A percentile compares a stretch with the other conserved stretches of the same genome.
Conservation (phyloP, 257 asterid genomes). For the Galeopsis tetrahit region DNA sequence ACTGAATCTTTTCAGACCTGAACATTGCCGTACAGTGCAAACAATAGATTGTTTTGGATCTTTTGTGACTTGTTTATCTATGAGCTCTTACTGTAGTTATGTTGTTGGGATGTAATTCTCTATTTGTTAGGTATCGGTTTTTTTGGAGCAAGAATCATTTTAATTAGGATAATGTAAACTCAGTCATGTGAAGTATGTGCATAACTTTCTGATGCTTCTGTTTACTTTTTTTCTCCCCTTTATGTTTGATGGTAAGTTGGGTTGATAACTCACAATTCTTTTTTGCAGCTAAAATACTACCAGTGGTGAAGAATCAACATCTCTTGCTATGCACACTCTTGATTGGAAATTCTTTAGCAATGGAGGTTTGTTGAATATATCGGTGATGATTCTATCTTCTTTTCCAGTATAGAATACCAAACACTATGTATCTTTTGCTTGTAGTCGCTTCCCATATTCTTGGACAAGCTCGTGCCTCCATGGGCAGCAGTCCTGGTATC, state of each 20-base stretch:
- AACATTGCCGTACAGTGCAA: constrained; percentile 94
- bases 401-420: not conserved
- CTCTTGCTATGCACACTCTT: constrained; percentile 99
- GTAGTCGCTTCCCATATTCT: constrained; percentile 96
- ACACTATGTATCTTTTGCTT: constrained; percentile 21
- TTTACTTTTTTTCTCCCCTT: not conserved
- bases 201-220: constrained; percentile 3
- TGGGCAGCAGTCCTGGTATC: constrained; percentile 96
- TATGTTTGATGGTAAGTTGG: not conserved
- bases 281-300: constrained; percentile 90
- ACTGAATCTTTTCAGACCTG: constrained; percentile 59
- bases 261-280: not conserved
- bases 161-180: not conserved
- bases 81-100: constrained; percentile 6
- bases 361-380: constrained; percentile 75
- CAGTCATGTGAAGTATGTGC: constrained; percentile 20
- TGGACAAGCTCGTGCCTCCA: constrained; percentile 97
- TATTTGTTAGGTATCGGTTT: not conserved
- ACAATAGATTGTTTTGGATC: constrained; percentile 50
- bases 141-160: constrained; percentile 15
- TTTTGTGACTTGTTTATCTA: constrained; percentile 5
- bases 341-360: constrained; percentile 97
- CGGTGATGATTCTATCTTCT: constrained; percentile 12
- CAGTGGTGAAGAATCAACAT: constrained; percentile 97
- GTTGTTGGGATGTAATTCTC: constrained; percentile 17